Base-by-base conservation (phyloP, 2,329 filamentous ascomycete genomes). In the Hortaea sp. region DNA sequence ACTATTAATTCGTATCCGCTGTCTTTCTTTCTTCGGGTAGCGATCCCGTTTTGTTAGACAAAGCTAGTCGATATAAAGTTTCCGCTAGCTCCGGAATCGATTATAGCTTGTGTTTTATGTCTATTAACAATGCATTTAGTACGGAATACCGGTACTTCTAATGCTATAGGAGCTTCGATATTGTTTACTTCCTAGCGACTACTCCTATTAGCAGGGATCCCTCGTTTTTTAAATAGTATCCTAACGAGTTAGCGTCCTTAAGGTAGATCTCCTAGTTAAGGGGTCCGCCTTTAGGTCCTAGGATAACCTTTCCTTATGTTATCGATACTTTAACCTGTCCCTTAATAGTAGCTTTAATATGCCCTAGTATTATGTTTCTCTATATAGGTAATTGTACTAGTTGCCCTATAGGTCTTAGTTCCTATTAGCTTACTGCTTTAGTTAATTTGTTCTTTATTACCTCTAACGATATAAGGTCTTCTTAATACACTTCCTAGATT, bases 41-140 rank as follows among this genome's bases (percentile, higher is more conserved):
- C 43, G 28, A 52, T 48, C 45, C 48, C 29, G 30, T 46, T 12
- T 40, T 46, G 11, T 29, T 35, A 13, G 5, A 50, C 34, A 32
- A 48, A 47, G 7, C 32, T 9, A 29, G 41, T 38, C 3, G 37
- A 41, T 20, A 52, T 50, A 45, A 52, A 49, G 30, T 12, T 46
- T 50, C 48, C 30, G 31, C 46, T 50, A 11, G 44, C 50, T 37
- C 48, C 39, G 32, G 45, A 50, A 44, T 52, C 45, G 37, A 52
- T 48, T 38, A 52, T 50, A 12, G 38, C 34, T 5, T 42, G 10
- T 20, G 38, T 46, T 12, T 35, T 7, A 40, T 52, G 35, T 31
- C 38, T 7, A 39, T 39, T 28, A 30, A 44, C 20, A 51, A 46
- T 45, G 11, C 40, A 51, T 40, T 44, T 31, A 6, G 29, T 41